These are phyloP conservation scores for Epichloe bromicola DNA, from an alignment of 2,329 filamentous ascomycete genomes.

Conservation along the genomic window DNA sequence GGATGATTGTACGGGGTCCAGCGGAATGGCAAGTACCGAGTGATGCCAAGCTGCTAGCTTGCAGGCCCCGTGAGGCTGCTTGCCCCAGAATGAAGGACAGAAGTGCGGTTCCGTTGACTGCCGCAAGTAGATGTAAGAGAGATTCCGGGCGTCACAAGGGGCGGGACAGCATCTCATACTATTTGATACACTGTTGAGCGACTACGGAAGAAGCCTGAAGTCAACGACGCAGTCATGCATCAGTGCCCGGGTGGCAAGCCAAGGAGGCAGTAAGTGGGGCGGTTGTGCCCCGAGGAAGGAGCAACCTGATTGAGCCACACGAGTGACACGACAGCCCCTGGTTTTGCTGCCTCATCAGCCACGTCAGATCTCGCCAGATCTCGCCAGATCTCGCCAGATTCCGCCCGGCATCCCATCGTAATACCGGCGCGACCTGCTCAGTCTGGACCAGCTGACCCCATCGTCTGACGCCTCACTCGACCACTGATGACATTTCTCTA, in stretches of 20 bases:
- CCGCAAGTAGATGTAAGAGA: background rate
- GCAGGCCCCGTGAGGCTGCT: background rate
- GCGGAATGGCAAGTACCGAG: background rate
- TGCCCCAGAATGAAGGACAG: background rate
- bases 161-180: background rate
- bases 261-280: too few relatives aligned
- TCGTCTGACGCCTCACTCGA: background rate
- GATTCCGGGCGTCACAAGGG: background rate
- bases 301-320: too few relatives aligned
- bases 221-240: too few relatives aligned
- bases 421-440: background rate
- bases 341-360: slow-evolving; percentile 8
- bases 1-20: background rate
- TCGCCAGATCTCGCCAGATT: slow-evolving; percentile 9
- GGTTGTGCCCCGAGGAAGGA: background rate
- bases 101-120: background rate
- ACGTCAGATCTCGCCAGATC: slow-evolving; percentile 11
- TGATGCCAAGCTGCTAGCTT: background rate
- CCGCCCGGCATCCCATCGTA: slow-evolving; percentile 4
- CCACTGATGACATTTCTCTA: background rate
- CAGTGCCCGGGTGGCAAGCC: too few relatives aligned
- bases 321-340: background rate
- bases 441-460: background rate
- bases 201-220: too few relatives aligned
- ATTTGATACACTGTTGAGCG: background rate